These are phyloP conservation scores for Starmera caribaea DNA, from an alignment of 805 yeast genomes.

Conservation along the genomic window DNA sequence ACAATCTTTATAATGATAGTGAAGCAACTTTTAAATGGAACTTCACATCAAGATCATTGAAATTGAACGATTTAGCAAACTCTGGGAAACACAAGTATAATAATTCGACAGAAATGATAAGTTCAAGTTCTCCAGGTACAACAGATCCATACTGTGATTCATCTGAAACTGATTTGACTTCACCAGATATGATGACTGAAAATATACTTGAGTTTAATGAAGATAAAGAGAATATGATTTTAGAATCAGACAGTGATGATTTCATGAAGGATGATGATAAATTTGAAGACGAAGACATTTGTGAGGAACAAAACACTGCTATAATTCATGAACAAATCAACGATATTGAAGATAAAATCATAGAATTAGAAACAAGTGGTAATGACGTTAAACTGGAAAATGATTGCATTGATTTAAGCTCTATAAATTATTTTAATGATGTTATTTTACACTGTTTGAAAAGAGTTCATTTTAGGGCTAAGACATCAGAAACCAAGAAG, in stretches of 20 bases:
- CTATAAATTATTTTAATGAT: slow-evolving; percentile 28
- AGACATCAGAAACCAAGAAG: slow-evolving; percentile 34
- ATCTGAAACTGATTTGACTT: slow-evolving; percentile 13
- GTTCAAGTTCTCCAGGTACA: slow-evolving; percentile 2
- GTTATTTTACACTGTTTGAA: slow-evolving; percentile 35
- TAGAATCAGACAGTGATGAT: not conserved
- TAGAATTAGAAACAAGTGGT: not conserved
- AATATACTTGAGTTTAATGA: not conserved
- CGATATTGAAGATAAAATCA: not conserved
- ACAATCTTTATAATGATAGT: slow-evolving; percentile 18
- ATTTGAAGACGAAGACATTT: not conserved
- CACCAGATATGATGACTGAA: slow-evolving; percentile 4
- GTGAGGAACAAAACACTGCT: not conserved
- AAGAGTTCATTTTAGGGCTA: slow-evolving; percentile 43
- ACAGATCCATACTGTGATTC: slow-evolving; percentile 4
- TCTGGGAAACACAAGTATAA: not conserved
- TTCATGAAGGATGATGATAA: not conserved
- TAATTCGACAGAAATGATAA: not conserved
- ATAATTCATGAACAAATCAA: not conserved
- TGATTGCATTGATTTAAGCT: not conserved
- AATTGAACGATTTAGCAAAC: slow-evolving; percentile 1
- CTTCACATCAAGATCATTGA: slow-evolving; percentile 8
- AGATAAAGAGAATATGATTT: not conserved
- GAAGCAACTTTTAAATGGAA: slow-evolving; percentile 18
- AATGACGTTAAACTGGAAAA: not conserved